These are phyloP conservation scores for Asclepias syriaca DNA, from an alignment of 257 asterid species.

Conservation along the genomic window DNA sequence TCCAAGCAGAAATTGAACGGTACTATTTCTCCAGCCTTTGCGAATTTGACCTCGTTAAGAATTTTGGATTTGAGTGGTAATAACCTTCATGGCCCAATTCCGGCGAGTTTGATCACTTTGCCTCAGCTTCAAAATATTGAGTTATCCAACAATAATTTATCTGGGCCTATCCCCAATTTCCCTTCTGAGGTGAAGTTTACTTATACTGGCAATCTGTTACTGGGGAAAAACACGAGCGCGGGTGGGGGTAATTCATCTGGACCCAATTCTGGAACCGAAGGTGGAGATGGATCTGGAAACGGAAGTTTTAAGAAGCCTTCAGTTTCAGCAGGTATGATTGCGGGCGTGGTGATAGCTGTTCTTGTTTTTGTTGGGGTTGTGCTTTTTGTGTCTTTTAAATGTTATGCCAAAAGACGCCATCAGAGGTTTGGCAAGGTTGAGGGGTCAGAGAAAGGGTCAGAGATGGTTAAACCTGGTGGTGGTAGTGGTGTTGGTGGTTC, in stretches of 20 bases:
- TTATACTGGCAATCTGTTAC: conserved; percentile 43
- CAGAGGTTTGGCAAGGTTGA: conserved; percentile 45
- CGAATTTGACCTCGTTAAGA: conserved; percentile 63
- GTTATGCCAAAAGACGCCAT: conserved; percentile 47
- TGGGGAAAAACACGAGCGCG: conserved; percentile 41
- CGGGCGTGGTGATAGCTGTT: conserved; percentile 67
- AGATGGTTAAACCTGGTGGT: conserved; percentile 39
- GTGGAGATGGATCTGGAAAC: conserved; percentile 32
- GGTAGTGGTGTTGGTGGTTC: conserved; percentile 4
- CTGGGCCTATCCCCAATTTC: conserved; percentile 57
- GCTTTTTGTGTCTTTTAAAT: conserved; percentile 67
- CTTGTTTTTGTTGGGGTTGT: conserved; percentile 48
- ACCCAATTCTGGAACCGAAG: conserved; percentile 16
- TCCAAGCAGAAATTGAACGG: conserved; percentile 54
- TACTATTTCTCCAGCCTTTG: conserved; percentile 66
- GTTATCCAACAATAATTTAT: conserved; percentile 69
- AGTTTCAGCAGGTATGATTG: conserved; percentile 62
- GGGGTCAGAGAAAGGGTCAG: conserved; percentile 59
- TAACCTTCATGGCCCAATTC: conserved; percentile 64
- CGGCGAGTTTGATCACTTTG: conserved; percentile 49
- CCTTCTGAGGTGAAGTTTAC: conserved; percentile 38
- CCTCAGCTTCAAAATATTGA: conserved; percentile 62
- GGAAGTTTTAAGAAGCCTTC: conserved; percentile 34
- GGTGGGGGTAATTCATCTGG: conserved; percentile 39
- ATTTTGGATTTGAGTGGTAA: conserved; percentile 63